These are phyloP conservation scores for Whalleya microplaca DNA, from an alignment of 2,329 filamentous ascomycete species.

Conservation along the genomic window DNA sequence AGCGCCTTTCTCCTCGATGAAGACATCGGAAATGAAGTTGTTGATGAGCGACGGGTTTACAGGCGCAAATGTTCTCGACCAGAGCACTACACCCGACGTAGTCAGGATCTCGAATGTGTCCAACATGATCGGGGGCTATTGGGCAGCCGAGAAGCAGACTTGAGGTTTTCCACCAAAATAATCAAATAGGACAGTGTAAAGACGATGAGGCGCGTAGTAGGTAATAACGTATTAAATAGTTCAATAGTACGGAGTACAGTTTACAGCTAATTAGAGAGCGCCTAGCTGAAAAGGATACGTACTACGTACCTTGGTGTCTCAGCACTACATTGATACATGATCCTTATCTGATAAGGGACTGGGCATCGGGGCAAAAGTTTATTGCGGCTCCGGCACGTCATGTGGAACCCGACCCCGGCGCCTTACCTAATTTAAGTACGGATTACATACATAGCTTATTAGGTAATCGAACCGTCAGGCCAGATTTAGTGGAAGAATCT, in stretches of 20 bases:
- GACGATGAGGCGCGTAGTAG: constrained; percentile 23
- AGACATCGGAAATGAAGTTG: constrained; percentile 92
- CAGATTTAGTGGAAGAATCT: constrained; percentile 11
- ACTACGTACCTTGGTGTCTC: not conserved
- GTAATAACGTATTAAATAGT: not conserved
- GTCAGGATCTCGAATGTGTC: constrained; percentile 97
- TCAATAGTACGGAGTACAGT: not conserved
- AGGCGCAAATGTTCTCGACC: constrained; percentile 84
- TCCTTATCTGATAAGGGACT: constrained; percentile 8
- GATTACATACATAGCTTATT: too few species aligned
- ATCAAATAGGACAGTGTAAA: not conserved
- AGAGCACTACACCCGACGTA: constrained; percentile 93
- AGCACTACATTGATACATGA: not conserved
- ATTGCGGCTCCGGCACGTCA: constrained; percentile 26
- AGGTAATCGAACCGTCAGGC: too few species aligned
- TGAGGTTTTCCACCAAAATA: not conserved
- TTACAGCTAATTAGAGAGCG: not conserved
- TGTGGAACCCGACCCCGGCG: not conserved
- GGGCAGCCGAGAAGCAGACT: not conserved
- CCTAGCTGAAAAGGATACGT: not conserved
- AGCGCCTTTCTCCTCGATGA: constrained; percentile 89
- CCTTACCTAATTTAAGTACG: too few species aligned
- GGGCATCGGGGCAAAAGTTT: constrained; percentile 15
- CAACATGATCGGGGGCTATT: constrained; percentile 65
- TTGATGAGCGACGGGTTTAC: constrained; percentile 87